Evolutionary conservation across 2,329 filamentous ascomycete species (phyloP).

Genomic region (Alternaria sp.): DNA sequence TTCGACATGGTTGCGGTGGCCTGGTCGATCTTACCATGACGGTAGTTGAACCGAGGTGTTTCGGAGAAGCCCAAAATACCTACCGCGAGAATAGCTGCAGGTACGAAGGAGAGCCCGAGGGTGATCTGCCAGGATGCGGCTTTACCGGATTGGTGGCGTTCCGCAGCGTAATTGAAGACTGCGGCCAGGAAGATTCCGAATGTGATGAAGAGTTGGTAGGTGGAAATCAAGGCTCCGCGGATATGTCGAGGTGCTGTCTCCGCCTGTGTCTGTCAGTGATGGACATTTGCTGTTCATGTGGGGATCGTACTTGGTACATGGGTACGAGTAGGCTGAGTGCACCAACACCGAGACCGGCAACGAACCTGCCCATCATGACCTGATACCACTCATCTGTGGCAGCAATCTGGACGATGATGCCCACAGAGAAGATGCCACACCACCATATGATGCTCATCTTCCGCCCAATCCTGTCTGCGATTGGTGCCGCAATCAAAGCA

Average conservation of each 20-base stretch:
- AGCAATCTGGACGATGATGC: conserved; percentile 69
- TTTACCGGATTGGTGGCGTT: conserved; percentile 48
- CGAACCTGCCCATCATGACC: conserved; percentile 65
- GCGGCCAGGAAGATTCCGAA: conserved; percentile 65
- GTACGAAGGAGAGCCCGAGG: conserved; percentile 63
- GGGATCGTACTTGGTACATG: conserved; percentile 58
- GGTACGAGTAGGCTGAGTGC: conserved; percentile 62
- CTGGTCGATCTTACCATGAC: conserved; percentile 57
- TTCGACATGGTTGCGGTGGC: conserved; percentile 58
- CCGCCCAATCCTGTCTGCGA: conserved; percentile 67
- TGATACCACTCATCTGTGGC: conserved; percentile 65
- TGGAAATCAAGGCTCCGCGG: conserved; percentile 65
- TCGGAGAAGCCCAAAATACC: conserved; percentile 63
- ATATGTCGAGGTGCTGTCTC: conserved; percentile 69
- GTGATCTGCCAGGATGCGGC: conserved; percentile 69
- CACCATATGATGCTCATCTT: conserved; percentile 65
- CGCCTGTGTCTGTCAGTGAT: conserved; percentile 37
- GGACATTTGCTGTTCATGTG: background rate
- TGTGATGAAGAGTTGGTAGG: conserved; percentile 72
- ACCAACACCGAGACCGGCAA: conserved; percentile 70
- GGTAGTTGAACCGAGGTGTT: conserved; percentile 63
- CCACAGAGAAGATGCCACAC: conserved; percentile 66
- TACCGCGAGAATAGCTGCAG: conserved; percentile 57
- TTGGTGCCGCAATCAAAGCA: conserved; percentile 62
- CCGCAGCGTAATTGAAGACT: conserved; percentile 65